phyloP scores from a whole-genome alignment of 1,284 basidiomycete species.

The Agroathelia rolfsii region DNA sequence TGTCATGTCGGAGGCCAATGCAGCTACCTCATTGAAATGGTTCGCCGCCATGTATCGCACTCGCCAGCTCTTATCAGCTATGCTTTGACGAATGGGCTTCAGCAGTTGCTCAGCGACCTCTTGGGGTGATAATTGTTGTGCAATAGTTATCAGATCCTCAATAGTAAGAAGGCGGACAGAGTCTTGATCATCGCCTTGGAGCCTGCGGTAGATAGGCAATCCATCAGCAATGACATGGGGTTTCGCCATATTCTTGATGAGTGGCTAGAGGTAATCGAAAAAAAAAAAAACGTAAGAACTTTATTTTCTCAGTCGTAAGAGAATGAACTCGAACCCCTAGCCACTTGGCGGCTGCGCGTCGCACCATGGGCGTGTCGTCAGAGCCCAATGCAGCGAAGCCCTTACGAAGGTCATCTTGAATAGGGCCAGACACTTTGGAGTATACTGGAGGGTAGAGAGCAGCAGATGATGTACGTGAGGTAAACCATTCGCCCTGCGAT shows the following conservation, averaged over 20 bases:
- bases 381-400: conserved; percentile 77
- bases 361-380: conserved; percentile 99
- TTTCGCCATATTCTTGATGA: conserved; percentile 70
- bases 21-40: conserved; percentile 88
- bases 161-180: conserved; percentile 95
- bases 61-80: conserved; percentile 96
- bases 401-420: conserved; percentile 87
- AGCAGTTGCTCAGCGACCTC: conserved; percentile 91
- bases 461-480: conserved; percentile 94
- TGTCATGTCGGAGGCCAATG: background rate
- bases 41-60: conserved; percentile 99
- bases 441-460: conserved; percentile 94
- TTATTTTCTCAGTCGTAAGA: conserved; percentile 2
- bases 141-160: conserved; percentile 91
- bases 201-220: conserved; percentile 87
- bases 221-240: conserved; percentile 82
- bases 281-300: conserved; percentile 8
- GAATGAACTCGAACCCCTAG: conserved; percentile 64
- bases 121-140: conserved; percentile 71
- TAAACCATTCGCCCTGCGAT: conserved; percentile 97
- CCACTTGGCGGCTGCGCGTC: conserved; percentile 93
- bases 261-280: conserved; percentile 38
- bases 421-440: conserved; percentile 57
- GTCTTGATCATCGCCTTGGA: conserved; percentile 96
- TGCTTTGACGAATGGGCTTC: conserved; percentile 79